Percentiles rank a stretch among this genome's conserved stretches.
Conservation (phyloP, 106 monocot genomes). For the Platanthera guangdongensis region DNA sequence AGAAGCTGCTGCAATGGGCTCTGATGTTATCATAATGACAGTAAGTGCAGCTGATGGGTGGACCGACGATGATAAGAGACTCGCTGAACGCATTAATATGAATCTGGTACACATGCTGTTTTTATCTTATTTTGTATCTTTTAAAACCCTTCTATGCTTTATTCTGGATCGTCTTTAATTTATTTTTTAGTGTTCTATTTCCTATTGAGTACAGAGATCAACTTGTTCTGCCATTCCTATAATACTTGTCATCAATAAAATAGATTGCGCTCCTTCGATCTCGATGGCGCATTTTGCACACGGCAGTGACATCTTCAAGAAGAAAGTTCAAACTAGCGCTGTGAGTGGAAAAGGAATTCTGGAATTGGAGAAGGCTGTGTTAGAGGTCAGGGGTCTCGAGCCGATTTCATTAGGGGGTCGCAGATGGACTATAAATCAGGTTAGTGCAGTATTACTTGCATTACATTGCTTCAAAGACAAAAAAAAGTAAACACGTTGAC, state of each 20-base stretch:
- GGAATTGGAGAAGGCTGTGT: conserved; percentile 71
- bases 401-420: conserved; percentile 45
- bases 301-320: conserved; percentile 27
- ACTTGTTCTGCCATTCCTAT: conserved; percentile 33
- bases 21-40: conserved; percentile 85
- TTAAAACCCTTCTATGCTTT: background rate
- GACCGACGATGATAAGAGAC: conserved; percentile 72
- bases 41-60: conserved; percentile 85
- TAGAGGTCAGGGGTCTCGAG: conserved; percentile 67
- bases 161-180: background rate
- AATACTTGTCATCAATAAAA: conserved; percentile 86
- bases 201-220: conserved; percentile 29
- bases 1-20: conserved; percentile 78
- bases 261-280: conserved; percentile 55
- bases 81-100: conserved; percentile 46
- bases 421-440: conserved; percentile 93
- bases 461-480: background rate
- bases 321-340: conserved; percentile 65
- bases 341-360: conserved; percentile 70
- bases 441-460: conserved; percentile 8
- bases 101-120: conserved; percentile 22
- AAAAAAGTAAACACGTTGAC: background rate
- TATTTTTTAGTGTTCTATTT: background rate
- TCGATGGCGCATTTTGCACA: conserved; percentile 18
- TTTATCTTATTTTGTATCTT: background rate